phyloP scores from a whole-genome alignment of 306 rosid species.

The Calophaca sinica region DNA sequence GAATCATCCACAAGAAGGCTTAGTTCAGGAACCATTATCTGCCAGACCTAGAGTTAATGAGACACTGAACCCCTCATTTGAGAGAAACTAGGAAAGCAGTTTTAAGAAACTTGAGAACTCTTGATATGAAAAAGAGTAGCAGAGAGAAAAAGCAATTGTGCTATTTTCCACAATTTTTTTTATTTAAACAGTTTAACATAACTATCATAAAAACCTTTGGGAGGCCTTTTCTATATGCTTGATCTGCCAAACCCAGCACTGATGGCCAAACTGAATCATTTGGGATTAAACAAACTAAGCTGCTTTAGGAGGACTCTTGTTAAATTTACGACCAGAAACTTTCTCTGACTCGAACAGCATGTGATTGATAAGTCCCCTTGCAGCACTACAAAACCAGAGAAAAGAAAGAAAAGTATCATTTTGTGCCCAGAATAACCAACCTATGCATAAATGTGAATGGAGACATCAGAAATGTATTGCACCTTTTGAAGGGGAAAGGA shows the following conservation, averaged over 20 bases:
- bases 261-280: constrained; percentile 39
- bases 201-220: constrained; percentile 29
- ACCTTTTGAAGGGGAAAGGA: constrained; percentile 18
- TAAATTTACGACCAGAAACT: constrained; percentile 80
- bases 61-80: constrained; percentile 24
- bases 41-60: constrained; percentile 20
- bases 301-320: constrained; percentile 56
- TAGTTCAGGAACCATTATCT: constrained; percentile 8
- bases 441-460: constrained; percentile 10
- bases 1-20: constrained; percentile 5
- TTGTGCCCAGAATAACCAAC: constrained; percentile 12
- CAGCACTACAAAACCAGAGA: constrained; percentile 68
- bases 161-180: constrained; percentile 18
- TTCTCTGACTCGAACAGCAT: constrained; percentile 76
- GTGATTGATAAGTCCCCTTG: constrained; percentile 95
- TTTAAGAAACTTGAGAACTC: constrained; percentile 42
- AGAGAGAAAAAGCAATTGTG: constrained; percentile 3
- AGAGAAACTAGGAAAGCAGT: constrained; percentile 1
- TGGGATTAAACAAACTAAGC: constrained; percentile 35
- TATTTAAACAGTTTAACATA: constrained; percentile 27
- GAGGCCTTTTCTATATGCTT: constrained; percentile 16
- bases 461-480: constrained; percentile 39
- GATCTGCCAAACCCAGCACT: constrained; percentile 37
- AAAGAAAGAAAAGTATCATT: constrained; percentile 20
- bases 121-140: constrained; percentile 34